Evolutionary conservation across 495 filamentous ascomycete species (phyloP), one percentile per base, ranked within the genome.

Genomic region (Penicillium canariense): DNA sequence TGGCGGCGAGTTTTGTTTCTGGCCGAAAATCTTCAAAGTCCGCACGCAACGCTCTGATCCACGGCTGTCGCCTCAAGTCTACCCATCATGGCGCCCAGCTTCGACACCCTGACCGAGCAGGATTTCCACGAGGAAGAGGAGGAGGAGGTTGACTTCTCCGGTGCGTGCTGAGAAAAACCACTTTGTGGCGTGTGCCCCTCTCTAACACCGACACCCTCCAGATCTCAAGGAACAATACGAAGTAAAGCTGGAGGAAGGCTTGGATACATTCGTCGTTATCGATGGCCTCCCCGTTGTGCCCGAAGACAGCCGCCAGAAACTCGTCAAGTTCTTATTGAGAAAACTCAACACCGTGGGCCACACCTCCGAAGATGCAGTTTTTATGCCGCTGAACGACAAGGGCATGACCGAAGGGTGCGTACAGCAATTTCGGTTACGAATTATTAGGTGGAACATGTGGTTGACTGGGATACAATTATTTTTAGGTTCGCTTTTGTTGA

Each of bases 211-310:
- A 12, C 6, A 28, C 12, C 25, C 39, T 30, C 47, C 60, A 87
- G 94, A 98, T 76, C 81, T 98, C 56, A 80, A 84, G 65, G 91
- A 90, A 66, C 88, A 95, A 71, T 96, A 89, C 65, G 91, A 97
- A 71, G 94, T 97, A 35, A 90, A 92, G 62, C 80, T 96, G 46
- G 93, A 98, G 69, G 89, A 96, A 70, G 93, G 94, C 49, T 84
- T 96, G 64, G 94, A 98, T 67, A 86, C 89, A 56, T 98, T 98
- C 62, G 85, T 98, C 52, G 90, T 97, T 46, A 81, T 96, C 69
- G 94, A 98, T 73, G 94, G 94, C 58, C 83, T 97, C 30, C 94
- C 94, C 51, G 74, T 85, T 44, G 94, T 98, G 42, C 71, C 80
- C 50, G 88, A 89, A 66, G 91, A 89, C 26, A 89, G 83, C 75